These are phyloP conservation scores for Eutrema japonicum DNA, from an alignment of 345 rosid species.

Conservation along the genomic window DNA sequence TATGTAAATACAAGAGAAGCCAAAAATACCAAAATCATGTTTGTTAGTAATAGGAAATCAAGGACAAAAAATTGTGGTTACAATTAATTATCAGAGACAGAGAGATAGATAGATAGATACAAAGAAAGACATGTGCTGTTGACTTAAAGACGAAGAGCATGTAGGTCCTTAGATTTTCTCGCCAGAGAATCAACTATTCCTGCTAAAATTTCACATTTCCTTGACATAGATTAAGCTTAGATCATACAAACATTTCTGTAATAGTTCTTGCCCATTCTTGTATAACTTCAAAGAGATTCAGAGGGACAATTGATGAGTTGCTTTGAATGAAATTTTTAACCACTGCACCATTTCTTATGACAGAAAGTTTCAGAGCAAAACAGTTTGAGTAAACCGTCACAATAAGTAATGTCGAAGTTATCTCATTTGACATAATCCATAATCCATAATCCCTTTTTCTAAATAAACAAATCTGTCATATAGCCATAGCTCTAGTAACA, in stretches of 20 bases:
- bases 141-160: too few relatives aligned
- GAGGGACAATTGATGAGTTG: not conserved
- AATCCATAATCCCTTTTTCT: not conserved
- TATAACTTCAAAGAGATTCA: not conserved
- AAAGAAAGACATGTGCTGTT: too few relatives aligned
- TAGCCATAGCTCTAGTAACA: constrained; percentile 8
- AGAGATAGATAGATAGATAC: too few relatives aligned
- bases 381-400: not conserved
- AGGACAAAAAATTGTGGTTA: too few relatives aligned
- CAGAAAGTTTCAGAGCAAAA: not conserved
- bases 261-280: not conserved
- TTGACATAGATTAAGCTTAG: not conserved
- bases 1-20: not conserved
- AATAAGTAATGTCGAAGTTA: not conserved
- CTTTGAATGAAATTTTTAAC: not conserved
- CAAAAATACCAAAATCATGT: not conserved
- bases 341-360: not conserved
- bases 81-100: too few relatives aligned
- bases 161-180: too few relatives aligned
- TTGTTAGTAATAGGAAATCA: not conserved
- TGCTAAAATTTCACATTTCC: too few relatives aligned
- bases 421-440: too few relatives aligned
- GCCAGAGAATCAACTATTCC: too few relatives aligned
- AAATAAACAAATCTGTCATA: constrained; percentile 25
- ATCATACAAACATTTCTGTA: not conserved